Base-by-base conservation (phyloP, 2,329 filamentous ascomycete species). In the Fusarium sterilihyphosum region DNA sequence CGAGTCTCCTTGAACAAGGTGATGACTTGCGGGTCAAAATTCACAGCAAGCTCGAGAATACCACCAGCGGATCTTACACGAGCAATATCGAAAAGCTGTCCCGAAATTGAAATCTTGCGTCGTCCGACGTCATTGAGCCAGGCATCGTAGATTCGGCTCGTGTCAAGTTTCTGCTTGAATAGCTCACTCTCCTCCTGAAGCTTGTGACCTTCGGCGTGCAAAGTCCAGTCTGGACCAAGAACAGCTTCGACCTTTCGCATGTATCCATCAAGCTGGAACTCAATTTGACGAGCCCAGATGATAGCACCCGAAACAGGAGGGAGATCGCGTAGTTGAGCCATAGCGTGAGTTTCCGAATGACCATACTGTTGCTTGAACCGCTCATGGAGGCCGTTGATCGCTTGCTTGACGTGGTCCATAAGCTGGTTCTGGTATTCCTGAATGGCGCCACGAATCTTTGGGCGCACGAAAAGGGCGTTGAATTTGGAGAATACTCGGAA, bases 191-290 rank as follows among this genome's bases (percentile, higher is more conserved):
- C 96, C 65, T 91, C 92, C 79, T 96, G 93, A 26, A 99, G 88
- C 83, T 98, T 98, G 80, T 98, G 94, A 3, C 97, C 97, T 81
- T 99, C 96, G 12, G 95, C 91, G 80, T 99, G 97, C 68, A 98
- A 87, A 62, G 93, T 92, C 96, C 96, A 99, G 77, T 98, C 95
- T 65, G 94, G 92, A 57, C 96, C 96, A 29, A 99, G 90, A 43
- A 99, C 96, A 76, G 98, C 94, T 82, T 98, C 97, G n/a, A 99
- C 96, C 83, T 98, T 98, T 81, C 95, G 94, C 95, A 99, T 98
- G 83, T 99, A 99, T 17, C 92, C 93, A 79, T 98, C 93, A 16
- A 99, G 90, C 82, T 99, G 96, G 41, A 94, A 92, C 85, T 99
- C 96, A 71, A 99, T 99, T 83, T 99, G 96, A 49, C 94, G 92